Evolutionary conservation across 1,284 basidiomycete species (phyloP).

Genomic region (Ceratobasidium sp.): DNA sequence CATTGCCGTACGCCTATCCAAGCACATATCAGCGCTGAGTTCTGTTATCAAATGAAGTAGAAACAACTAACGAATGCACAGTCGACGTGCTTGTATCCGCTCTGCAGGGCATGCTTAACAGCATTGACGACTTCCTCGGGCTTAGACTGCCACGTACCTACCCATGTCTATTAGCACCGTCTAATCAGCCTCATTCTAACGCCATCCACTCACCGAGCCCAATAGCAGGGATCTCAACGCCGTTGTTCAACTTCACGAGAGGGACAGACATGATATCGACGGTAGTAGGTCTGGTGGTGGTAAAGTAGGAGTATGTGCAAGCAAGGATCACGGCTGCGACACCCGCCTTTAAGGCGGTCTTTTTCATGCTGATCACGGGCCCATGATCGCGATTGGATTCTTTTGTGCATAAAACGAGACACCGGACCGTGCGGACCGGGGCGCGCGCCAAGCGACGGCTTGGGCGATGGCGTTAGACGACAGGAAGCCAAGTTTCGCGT

Average conservation of each 20-base stretch:
- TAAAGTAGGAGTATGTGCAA: constrained; percentile 36
- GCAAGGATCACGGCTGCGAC: constrained; percentile 14
- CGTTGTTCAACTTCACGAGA: constrained; percentile 76
- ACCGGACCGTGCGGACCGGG: constrained; percentile 25
- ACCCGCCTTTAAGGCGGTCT: constrained; percentile 37
- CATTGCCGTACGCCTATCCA: constrained; percentile 70
- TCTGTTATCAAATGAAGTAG: background rate
- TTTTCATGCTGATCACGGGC: constrained; percentile 31
- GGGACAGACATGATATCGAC: constrained; percentile 57
- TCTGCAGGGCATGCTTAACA: constrained; percentile 79
- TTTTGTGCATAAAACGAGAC: constrained; percentile 1
- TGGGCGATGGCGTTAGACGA: no score
- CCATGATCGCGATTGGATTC: constrained; percentile 41
- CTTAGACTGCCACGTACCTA: constrained; percentile 85
- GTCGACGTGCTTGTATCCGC: constrained; percentile 84
- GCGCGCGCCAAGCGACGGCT: constrained; percentile 26
- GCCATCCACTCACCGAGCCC: constrained; percentile 72
- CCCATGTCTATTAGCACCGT: constrained; percentile 39
- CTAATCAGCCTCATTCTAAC: constrained; percentile 1
- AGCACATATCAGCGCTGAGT: background rate
- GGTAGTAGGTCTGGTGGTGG: constrained; percentile 7
- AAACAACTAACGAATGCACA: constrained; percentile 72
- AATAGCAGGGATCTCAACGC: constrained; percentile 73
- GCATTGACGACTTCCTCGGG: constrained; percentile 77
- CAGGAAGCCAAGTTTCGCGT: no score